phyloP scores from a whole-genome alignment of 2,329 filamentous ascomycete genomes.

The Eutypella sp. region DNA sequence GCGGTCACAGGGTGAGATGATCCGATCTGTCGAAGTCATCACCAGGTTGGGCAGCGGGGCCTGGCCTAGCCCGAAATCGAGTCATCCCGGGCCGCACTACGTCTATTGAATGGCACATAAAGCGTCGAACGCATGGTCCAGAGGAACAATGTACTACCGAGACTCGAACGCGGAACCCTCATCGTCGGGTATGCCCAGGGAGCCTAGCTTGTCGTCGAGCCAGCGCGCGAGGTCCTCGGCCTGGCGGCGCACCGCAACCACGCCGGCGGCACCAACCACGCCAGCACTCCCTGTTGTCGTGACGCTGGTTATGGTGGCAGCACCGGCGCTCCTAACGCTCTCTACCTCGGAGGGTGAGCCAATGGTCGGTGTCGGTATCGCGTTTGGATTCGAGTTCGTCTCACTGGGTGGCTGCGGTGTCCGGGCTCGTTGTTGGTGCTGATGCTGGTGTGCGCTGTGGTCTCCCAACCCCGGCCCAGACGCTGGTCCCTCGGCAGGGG shows the following conservation, averaged over 20 bases:
- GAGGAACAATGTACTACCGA: slow-evolving; percentile 17
- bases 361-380: slow-evolving; percentile 27
- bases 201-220: slow-evolving; percentile 56
- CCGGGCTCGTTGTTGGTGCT: slow-evolving; percentile 5
- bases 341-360: slow-evolving; percentile 40
- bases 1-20: no score
- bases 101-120: no score
- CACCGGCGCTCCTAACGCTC: slow-evolving; percentile 42
- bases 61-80: no score
- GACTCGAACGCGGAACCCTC: slow-evolving; percentile 34
- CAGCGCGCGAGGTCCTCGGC: slow-evolving; percentile 55
- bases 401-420: slow-evolving; percentile 11
- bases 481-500: slow-evolving; percentile 28
- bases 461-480: no score
- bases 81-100: no score
- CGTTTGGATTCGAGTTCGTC: not conserved
- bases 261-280: slow-evolving; percentile 38
- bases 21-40: no score
- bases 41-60: no score
- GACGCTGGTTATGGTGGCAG: slow-evolving; percentile 38
- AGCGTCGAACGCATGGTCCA: not conserved
- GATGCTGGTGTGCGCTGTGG: no score
- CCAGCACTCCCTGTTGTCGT: slow-evolving; percentile 29
- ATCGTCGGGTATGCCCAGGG: slow-evolving; percentile 48
- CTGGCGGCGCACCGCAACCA: slow-evolving; percentile 49